These are phyloP conservation scores for Wickerhamiella spandovensis DNA, from an alignment of 805 yeast species.

Conservation along the genomic window DNA sequence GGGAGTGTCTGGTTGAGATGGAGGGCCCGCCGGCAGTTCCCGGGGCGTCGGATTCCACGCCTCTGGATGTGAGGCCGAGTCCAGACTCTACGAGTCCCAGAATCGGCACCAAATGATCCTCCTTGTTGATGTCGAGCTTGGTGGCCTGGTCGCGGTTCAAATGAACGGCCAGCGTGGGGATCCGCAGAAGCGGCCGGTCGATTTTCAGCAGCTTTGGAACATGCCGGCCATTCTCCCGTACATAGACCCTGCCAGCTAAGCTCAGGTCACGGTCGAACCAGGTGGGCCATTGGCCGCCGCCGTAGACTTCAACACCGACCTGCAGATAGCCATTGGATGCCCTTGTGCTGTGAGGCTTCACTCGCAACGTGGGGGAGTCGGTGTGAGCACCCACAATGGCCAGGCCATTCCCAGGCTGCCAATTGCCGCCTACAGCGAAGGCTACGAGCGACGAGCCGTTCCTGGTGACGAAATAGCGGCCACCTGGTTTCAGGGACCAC, in stretches of 20 bases:
- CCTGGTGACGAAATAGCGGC: conserved; percentile 76
- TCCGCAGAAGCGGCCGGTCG: conserved; percentile 71
- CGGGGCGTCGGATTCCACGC: conserved; percentile 30
- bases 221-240: conserved; percentile 37
- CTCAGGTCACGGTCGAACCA: conserved; percentile 95
- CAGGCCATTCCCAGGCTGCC: conserved; percentile 66
- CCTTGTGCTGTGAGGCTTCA: conserved; percentile 74
- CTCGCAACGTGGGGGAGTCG: conserved; percentile 82
- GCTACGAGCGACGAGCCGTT: conserved; percentile 84
- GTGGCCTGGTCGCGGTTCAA: conserved; percentile 53
- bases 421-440: conserved; percentile 62
- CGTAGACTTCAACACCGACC: conserved; percentile 87
- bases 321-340: conserved; percentile 59
- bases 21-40: conserved; percentile 43
- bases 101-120: conserved; percentile 74
- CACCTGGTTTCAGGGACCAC: conserved; percentile 50
- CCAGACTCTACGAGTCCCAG: conserved; percentile 41
- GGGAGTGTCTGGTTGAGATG: conserved; percentile 63
- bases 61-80: conserved; percentile 9
- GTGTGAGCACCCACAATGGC: conserved; percentile 94
- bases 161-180: conserved; percentile 92
- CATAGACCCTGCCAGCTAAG: conserved; percentile 83
- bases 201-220: conserved; percentile 64
- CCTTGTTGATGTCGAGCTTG: conserved; percentile 81
- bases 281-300: conserved; percentile 93